Percentiles rank a stretch among this genome's conserved stretches.
Evolutionary conservation across 2,329 filamentous ascomycete genomes (phyloP).

Genomic region (Ceratocystis variospora): DNA sequence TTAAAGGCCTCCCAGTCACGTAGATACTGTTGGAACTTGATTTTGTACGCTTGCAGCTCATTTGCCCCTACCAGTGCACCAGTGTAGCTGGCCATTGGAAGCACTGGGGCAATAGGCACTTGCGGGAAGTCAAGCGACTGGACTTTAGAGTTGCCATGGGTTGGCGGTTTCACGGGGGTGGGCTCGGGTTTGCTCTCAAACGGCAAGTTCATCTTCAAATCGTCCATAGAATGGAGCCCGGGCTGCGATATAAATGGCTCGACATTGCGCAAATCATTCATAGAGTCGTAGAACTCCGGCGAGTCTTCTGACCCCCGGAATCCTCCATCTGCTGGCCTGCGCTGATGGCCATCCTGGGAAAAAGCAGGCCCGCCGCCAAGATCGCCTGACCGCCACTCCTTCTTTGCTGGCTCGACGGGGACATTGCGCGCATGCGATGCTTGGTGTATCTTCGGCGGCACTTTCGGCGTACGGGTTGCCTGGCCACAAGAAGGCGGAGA

Average conservation of each 20-base stretch:
- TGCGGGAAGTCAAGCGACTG: conserved; percentile 34
- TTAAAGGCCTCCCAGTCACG: conserved; percentile 30
- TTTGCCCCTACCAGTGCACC: not conserved
- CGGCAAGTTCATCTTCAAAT: conserved; percentile 43
- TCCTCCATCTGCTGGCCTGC: conserved; percentile 22
- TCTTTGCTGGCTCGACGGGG: conserved; percentile 43
- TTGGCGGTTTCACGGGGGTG: conserved; percentile 25
- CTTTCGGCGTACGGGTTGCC: conserved; percentile 22
- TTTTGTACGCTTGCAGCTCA: not conserved
- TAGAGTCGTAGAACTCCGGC: conserved; percentile 40
- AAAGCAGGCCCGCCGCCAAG: conserved; percentile 19
- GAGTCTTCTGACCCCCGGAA: conserved; percentile 39
- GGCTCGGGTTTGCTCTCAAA: conserved; percentile 40
- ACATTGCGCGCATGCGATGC: conserved; percentile 35
- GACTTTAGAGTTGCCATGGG: conserved; percentile 26
- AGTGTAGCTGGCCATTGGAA: conserved; percentile 21
- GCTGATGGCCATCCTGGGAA: not conserved
- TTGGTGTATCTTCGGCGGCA: conserved; percentile 18
- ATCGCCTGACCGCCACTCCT: conserved; percentile 45
- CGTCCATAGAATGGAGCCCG: conserved; percentile 41
- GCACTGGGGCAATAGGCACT: conserved; percentile 38
- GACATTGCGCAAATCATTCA: conserved; percentile 42
- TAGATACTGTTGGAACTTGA: conserved; percentile 17
- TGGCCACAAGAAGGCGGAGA: conserved; percentile 28
- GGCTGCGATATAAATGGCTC: conserved; percentile 39